phyloP scores from a whole-genome alignment of 768 basidiomycete species.

The Phaffia australis region DNA sequence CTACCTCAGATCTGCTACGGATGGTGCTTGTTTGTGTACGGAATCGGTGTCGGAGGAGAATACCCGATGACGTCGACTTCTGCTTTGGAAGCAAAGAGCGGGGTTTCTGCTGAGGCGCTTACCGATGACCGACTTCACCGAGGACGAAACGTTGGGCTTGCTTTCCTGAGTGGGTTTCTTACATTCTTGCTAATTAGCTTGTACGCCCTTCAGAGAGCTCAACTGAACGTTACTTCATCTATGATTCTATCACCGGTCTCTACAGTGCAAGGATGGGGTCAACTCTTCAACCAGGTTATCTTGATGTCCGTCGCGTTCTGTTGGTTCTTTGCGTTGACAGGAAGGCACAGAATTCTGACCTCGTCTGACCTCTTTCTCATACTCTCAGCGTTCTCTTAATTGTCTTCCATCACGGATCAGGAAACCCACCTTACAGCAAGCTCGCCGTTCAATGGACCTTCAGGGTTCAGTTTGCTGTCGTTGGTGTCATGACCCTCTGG shows the following conservation, averaged over 20 bases:
- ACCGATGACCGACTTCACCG: conserved; percentile 40
- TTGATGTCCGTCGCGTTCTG: neutral
- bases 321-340: neutral
- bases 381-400: conserved; percentile 18
- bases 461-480: conserved; percentile 41
- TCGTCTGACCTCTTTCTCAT: neutral
- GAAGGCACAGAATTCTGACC: too few species aligned
- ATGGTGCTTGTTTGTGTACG: conserved; percentile 40
- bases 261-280: conserved; percentile 36
- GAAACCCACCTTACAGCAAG: conserved; percentile 30
- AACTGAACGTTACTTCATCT: neutral
- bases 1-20: conserved; percentile 32
- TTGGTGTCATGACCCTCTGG: conserved; percentile 41
- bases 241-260: neutral
- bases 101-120: conserved; percentile 28
- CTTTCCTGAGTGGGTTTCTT: conserved; percentile 34
- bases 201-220: neutral
- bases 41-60: conserved; percentile 36
- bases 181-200: neutral
- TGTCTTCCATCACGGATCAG: conserved; percentile 28
- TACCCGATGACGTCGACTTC: conserved; percentile 42
- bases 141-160: conserved; percentile 40
- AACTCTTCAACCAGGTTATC: conserved; percentile 30
- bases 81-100: conserved; percentile 36
- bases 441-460: conserved; percentile 40